Evolutionary conservation across 179 eudicot genomes (phyloP).

Genomic region (Dionaea muscipula): DNA sequence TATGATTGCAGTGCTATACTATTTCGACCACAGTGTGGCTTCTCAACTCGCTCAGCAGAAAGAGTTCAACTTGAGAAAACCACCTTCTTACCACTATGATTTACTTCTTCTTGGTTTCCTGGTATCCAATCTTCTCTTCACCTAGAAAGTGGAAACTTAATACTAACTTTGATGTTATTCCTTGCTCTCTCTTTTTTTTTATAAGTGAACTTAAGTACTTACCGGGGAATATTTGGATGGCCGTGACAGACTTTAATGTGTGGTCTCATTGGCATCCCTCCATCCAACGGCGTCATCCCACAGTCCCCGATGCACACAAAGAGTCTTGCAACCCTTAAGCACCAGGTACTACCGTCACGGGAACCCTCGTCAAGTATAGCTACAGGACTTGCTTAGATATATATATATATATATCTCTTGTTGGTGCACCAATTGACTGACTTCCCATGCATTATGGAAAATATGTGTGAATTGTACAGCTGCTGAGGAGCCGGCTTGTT

Average conservation of each 20-base stretch:
- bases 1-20: conserved; percentile 90
- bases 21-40: conserved; percentile 91
- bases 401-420: too few species aligned
- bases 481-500: conserved; percentile 73
- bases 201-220: background rate
- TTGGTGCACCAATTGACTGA: too few species aligned
- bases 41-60: conserved; percentile 96
- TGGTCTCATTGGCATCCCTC: conserved; percentile 84
- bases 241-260: conserved; percentile 43
- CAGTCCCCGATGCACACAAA: conserved; percentile 98
- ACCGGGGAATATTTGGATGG: background rate
- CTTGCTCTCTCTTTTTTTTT: background rate
- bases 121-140: conserved; percentile 19
- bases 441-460: too few species aligned
- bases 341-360: too few species aligned
- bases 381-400: too few species aligned
- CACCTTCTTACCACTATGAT: conserved; percentile 77
- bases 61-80: conserved; percentile 77
- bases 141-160: background rate
- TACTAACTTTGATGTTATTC: background rate
- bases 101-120: conserved; percentile 69
- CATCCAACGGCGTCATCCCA: conserved; percentile 88
- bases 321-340: conserved; percentile 88
- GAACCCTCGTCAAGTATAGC: too few species aligned
- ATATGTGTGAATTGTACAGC: conserved; percentile 20